Evolutionary conservation across 2,329 filamentous ascomycete species (phyloP), one percentile per base, ranked within the genome.

Genomic region (Biscogniauxia mediterranea): DNA sequence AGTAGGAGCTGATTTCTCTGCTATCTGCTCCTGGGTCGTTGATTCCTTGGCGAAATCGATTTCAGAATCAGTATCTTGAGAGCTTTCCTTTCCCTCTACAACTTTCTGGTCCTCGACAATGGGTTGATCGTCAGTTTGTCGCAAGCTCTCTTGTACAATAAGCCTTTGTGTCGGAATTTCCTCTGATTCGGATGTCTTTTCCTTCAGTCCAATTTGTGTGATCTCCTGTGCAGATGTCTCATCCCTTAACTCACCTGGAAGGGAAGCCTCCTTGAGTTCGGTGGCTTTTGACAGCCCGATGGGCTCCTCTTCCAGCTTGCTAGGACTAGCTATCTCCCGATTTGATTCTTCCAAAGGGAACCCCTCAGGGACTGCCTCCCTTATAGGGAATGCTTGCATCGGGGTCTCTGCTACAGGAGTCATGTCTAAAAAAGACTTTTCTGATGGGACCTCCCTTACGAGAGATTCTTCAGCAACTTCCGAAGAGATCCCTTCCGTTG

Each of bases 1-100:
- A 20, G 58, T 49, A 52, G 56, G 50, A 21, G 61, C 57, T 17
- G 61, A 55, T 28, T 68, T 64, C 53, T 68, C 66, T 19, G 58
- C 52, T 53, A 75, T 76, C 28, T 59, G 62, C 55, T 67, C 68
- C 55, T 79, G 77, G 61, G 82, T 81, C 65, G 82, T 82, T 11
- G 73, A 78, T 65, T 81, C 83, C 67, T 79, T 77, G 60, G 51
- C 56, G 59, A 63, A 54, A 17, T 62, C 7, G 20, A 54, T 32
- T 51, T 73, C 66, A 15, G 63, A n/a, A 46, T 52, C 53, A 15
- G 60, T 21, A 11, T 63, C 52, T 49, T 59, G 59, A 15, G 26
- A 23, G 7, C 42, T 50, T 6, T 58, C 61, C 53, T 55, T 57
- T 32, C 62, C 57, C 52, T 59, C 25, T 9, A 25, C 25, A 28